Evolutionary conservation across 352 stramenopile genomes (phyloP), one percentile per base, ranked within the genome.

Genomic region (Globisporangium heterothallicum): DNA sequence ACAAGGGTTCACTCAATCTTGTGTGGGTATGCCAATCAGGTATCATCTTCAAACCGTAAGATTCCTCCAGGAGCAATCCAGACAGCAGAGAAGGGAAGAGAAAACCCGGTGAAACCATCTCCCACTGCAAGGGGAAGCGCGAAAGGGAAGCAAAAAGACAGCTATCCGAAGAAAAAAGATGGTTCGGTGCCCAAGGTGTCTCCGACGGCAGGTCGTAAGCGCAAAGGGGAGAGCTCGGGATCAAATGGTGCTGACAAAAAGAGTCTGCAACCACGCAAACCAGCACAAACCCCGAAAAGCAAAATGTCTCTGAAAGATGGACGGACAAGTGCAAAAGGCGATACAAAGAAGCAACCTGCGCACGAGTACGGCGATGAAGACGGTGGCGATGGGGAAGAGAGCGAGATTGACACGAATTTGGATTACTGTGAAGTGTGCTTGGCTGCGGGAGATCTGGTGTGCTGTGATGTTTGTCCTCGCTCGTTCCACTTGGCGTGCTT

Each of bases 401-500:
- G 70, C 18, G 80, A 92, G 55, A 61, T 90, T 4, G 82, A 93
- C 49, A 70, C 72, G 14, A 93, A 93, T 48, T 60, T 93, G 27
- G 82, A 93, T 60, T 93, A 85, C 44, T 93, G 82, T 50, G 79
- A 86, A 56, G 72, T 94, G 3, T 98, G 94, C 54, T 59, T 77
- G 13, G 68, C 69, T 8, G 74, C 74, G 22, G 89, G 88, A n/a
- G 83, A 95, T 56, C 53, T 97, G 1, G 72, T 97, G 6, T 96
- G 81, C 58, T 98, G 94, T 56, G 86, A 93, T 40, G 79, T 86
- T 26, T 98, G 94, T 49, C 92, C 92, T 6, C 74, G 91, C 21
- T 91, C 88, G 32, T 98, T 92, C 76, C 94, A 98, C 56, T 42
- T 87, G 24, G 75, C 80, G 26, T 98, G 94, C 51, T 42, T 92